phyloP scores from a whole-genome alignment of 2,329 filamentous ascomycete genomes.

The Aspergillus viridinutans region DNA sequence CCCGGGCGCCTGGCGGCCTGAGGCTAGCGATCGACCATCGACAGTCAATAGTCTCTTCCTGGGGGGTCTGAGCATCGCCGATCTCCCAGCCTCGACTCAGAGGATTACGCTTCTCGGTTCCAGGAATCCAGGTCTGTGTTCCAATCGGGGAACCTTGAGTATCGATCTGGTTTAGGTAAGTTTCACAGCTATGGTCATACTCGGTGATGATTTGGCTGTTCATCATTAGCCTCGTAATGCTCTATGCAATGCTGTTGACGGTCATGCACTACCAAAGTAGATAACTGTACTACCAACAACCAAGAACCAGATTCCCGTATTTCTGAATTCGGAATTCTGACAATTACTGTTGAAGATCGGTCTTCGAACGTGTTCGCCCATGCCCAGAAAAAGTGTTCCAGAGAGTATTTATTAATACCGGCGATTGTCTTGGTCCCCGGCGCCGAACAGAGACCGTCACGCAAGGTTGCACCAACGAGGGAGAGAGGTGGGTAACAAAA shows the following conservation, averaged over 20 bases:
- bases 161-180: not conserved
- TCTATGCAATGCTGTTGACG: conserved; percentile 1
- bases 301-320: not conserved
- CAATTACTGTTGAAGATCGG: not conserved
- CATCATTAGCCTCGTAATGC: not conserved
- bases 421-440: not conserved
- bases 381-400: not conserved
- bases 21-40: conserved; percentile 6
- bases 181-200: not conserved
- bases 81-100: not conserved
- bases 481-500: not conserved
- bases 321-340: not conserved
- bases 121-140: not conserved
- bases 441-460: not conserved
- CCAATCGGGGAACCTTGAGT: not conserved
- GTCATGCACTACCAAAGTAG: not conserved
- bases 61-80: not conserved
- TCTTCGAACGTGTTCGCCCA: conserved; percentile 1
- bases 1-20: conserved; percentile 1
- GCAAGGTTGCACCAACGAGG: not conserved
- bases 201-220: not conserved
- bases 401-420: not conserved
- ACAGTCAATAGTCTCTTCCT: conserved; percentile 4
- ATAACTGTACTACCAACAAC: not conserved
- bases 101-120: not conserved